Evolutionary conservation across 805 yeast species (phyloP).

Genomic region (Myxozyma kluyveri): DNA sequence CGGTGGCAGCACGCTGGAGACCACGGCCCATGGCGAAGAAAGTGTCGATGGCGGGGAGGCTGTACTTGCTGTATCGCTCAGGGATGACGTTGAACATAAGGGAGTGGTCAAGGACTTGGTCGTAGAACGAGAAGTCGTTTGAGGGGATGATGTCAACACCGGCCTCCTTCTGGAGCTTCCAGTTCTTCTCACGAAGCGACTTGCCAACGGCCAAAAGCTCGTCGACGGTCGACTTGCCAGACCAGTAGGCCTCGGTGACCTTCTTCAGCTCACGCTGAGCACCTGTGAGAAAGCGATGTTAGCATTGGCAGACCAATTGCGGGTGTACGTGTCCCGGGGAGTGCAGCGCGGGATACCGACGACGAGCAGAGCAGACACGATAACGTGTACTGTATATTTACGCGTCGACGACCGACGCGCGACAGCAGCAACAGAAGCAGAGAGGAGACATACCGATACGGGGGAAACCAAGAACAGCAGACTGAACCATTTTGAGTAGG

Average conservation of each 20-base stretch:
- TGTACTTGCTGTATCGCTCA: conserved; percentile 91
- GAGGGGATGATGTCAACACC: conserved; percentile 97
- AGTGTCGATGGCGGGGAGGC: conserved; percentile 84
- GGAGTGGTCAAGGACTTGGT: conserved; percentile 92
- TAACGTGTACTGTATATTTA: too few relatives aligned
- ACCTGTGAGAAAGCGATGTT: conserved; percentile 46
- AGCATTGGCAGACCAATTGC: neutral
- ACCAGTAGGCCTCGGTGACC: conserved; percentile 99
- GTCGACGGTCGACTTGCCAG: conserved; percentile 83
- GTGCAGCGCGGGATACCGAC: too few relatives aligned
- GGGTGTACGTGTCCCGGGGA: neutral
- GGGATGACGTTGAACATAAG: conserved; percentile 93
- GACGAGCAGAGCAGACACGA: neutral
- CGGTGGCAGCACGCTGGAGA: conserved; percentile 94
- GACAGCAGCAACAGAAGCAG: neutral
- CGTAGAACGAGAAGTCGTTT: conserved; percentile 97
- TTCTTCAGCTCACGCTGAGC: conserved; percentile 99
- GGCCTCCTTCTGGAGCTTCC: conserved; percentile 96
- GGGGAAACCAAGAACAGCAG: conserved; percentile 99
- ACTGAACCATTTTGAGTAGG: conserved; percentile 72
- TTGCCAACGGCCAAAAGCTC: conserved; percentile 90
- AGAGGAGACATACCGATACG: conserved; percentile 55
- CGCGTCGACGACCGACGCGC: too few relatives aligned
- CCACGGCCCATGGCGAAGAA: conserved; percentile 99
- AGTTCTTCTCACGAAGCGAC: conserved; percentile 91